phyloP scores from a whole-genome alignment of 2,329 filamentous ascomycete species.

The Sporothrix variecibatus region DNA sequence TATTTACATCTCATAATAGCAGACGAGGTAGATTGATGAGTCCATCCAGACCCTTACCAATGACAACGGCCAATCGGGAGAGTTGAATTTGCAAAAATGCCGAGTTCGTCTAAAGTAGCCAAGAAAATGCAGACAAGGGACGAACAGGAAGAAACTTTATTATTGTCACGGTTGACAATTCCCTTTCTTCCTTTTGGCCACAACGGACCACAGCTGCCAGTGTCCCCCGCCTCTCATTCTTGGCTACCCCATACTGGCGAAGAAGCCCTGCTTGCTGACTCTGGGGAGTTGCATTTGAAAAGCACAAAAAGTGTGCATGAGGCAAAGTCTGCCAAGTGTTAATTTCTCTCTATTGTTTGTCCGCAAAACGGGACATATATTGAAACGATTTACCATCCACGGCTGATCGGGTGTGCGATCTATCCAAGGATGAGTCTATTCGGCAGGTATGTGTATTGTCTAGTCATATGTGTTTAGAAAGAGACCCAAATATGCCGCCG shows the following conservation, averaged over 20 bases:
- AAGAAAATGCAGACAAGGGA: not conserved
- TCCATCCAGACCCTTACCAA: not conserved
- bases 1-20: not conserved
- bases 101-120: conserved; percentile 3
- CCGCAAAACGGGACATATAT: not conserved
- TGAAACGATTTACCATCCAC: not conserved
- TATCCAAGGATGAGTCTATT: not conserved
- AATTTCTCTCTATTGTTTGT: not conserved
- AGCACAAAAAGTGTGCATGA: not conserved
- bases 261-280: not conserved
- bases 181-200: not conserved
- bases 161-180: not conserved
- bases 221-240: not conserved
- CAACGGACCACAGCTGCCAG: not conserved
- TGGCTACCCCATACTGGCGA: not conserved
- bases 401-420: conserved; percentile 10
- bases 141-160: not conserved
- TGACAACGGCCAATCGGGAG: not conserved
- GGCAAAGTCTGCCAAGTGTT: not conserved
- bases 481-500: conserved; percentile 11
- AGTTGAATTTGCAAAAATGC: conserved; percentile 10
- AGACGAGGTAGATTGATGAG: not conserved
- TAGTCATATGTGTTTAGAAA: not conserved
- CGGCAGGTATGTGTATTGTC: not conserved
- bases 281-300: not conserved